Percentiles rank a stretch among this genome's conserved stretches.
phyloP scores from a whole-genome alignment of 2,329 filamentous ascomycete species.

The Parastagonospora nodorum region DNA sequence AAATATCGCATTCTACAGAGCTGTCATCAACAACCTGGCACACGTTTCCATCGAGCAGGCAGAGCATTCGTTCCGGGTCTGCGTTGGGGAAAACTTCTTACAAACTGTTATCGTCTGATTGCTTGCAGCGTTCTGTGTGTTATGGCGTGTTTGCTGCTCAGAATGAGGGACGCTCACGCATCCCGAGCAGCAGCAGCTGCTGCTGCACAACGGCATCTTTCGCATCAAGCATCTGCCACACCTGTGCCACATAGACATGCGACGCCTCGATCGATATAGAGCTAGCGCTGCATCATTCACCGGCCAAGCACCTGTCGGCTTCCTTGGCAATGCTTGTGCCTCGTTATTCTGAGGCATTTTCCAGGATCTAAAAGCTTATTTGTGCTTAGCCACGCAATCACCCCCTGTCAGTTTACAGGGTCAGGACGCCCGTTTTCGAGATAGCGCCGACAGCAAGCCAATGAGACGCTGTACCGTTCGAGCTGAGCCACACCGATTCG shows the following conservation, averaged over 20 bases:
- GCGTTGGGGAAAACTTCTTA: too few relatives aligned
- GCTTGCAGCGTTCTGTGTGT: too few relatives aligned
- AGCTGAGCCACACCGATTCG: conserved; percentile 17
- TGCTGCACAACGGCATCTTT: conserved; percentile 13
- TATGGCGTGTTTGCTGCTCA: too few relatives aligned
- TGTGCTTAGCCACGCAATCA: conserved; percentile 18
- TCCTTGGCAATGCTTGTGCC: conserved; percentile 38
- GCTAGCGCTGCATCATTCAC: not conserved
- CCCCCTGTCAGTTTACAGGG: conserved; percentile 13
- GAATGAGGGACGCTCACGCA: too few relatives aligned
- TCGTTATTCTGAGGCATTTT: conserved; percentile 30
- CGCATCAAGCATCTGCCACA: conserved; percentile 5
- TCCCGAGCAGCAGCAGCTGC: too few relatives aligned
- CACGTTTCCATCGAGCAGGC: too few relatives aligned
- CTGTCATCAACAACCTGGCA: too few relatives aligned
- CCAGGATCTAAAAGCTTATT: conserved; percentile 32
- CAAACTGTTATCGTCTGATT: too few relatives aligned
- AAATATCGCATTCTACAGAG: too few relatives aligned
- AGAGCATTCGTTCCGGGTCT: too few relatives aligned
- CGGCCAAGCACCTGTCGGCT: conserved; percentile 26
- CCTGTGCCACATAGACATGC: conserved; percentile 12
- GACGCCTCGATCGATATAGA: not conserved
- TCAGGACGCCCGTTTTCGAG: too few relatives aligned
- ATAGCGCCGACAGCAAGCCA: not conserved
- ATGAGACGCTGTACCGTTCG: conserved; percentile 11